phyloP scores from a whole-genome alignment of 306 rosid genomes.

The Corylus heterophylla region DNA sequence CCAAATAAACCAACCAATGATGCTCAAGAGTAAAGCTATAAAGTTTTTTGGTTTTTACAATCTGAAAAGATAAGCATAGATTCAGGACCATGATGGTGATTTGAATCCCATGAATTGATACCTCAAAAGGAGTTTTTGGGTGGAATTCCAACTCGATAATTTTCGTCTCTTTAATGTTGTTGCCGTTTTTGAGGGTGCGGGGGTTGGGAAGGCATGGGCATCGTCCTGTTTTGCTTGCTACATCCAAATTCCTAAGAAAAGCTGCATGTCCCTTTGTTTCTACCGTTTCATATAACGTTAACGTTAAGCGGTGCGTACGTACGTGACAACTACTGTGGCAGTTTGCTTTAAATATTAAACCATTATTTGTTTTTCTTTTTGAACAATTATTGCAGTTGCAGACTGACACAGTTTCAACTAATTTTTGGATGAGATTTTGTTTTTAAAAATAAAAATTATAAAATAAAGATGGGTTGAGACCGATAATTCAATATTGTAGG shows the following conservation, averaged over 20 bases:
- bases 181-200: conserved; percentile 19
- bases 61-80: background rate
- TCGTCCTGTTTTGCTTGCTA: background rate
- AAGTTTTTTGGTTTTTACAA: background rate
- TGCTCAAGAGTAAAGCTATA: background rate
- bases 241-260: conserved; percentile 5
- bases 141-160: conserved; percentile 64
- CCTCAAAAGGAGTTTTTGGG: conserved; percentile 26
- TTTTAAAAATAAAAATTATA: no score
- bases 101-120: conserved; percentile 1
- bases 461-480: no score
- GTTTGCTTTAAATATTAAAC: no score
- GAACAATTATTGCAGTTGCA: no score
- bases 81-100: background rate
- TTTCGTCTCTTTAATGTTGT: conserved; percentile 34
- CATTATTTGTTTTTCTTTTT: no score
- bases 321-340: background rate
- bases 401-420: no score
- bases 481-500: no score
- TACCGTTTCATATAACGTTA: background rate
- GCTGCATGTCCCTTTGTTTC: background rate
- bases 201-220: conserved; percentile 17
- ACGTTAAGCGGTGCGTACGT: background rate
- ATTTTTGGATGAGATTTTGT: no score
- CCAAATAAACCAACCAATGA: background rate